Percentiles rank a stretch among this genome's conserved stretches.
Conservation (phyloP, 2,329 filamentous ascomycete genomes). For the Golovinomyces cichoracearum region DNA sequence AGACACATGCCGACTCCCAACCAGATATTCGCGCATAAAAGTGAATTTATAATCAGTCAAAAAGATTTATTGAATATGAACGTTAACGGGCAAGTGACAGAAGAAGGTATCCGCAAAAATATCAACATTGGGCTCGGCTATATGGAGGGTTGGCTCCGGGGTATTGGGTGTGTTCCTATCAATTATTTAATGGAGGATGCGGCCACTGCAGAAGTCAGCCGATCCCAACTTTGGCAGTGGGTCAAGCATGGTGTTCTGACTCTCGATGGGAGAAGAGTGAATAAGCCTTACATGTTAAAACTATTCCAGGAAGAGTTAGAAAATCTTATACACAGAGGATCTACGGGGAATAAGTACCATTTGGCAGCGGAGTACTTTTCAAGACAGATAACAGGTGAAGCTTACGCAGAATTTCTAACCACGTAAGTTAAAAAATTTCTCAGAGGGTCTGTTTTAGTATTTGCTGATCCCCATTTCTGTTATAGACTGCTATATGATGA, state of each 20-base stretch:
- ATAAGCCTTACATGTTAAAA: constrained; percentile 72
- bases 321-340: constrained; percentile 44
- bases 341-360: constrained; percentile 74
- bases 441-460: not conserved
- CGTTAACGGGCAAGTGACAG: constrained; percentile 71
- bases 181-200: constrained; percentile 98
- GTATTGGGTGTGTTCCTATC: constrained; percentile 86
- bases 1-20: constrained; percentile 96
- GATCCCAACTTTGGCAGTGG: constrained; percentile 95
- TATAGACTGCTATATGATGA: constrained; percentile 60
- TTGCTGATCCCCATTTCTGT: constrained; percentile 1
- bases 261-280: constrained; percentile 69
- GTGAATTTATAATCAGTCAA: constrained; percentile 63
- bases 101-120: constrained; percentile 92
- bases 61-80: constrained; percentile 98
- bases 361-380: constrained; percentile 84
- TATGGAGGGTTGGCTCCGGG: constrained; percentile 89
- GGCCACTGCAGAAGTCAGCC: constrained; percentile 83
- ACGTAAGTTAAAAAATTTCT: constrained; percentile 26
- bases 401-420: constrained; percentile 91
- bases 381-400: constrained; percentile 80
- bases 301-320: constrained; percentile 69
- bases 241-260: constrained; percentile 47
- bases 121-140: constrained; percentile 88
- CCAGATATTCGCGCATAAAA: constrained; percentile 71